A percentile compares a stretch with the other conserved stretches of the same genome.
These are phyloP conservation scores for Hyphodiscus sp. DNA, from an alignment of 2,329 filamentous ascomycete species.

Conservation along the genomic window DNA sequence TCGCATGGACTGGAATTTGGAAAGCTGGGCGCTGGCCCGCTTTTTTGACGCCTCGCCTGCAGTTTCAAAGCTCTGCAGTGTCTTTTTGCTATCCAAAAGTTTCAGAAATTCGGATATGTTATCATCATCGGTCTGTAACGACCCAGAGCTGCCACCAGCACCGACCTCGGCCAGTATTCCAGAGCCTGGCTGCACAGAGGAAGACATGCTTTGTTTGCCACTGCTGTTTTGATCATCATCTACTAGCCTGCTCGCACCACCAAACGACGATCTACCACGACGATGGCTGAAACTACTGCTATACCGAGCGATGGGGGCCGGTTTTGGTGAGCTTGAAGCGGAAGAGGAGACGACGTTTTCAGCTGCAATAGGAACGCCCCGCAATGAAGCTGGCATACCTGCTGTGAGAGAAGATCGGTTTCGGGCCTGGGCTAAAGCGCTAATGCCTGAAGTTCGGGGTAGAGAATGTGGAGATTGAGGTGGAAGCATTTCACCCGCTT, in stretches of 20 bases:
- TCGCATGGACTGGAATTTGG: conserved; percentile 80
- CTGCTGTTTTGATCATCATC: conserved; percentile 76
- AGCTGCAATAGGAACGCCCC: conserved; percentile 56
- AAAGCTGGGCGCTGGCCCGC: conserved; percentile 71
- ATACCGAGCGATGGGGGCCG: conserved; percentile 71
- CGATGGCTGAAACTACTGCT: conserved; percentile 93
- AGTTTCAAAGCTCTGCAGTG: conserved; percentile 70
- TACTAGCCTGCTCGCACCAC: conserved; percentile 56
- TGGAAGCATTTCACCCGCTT: conserved; percentile 25
- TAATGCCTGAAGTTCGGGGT: conserved; percentile 41
- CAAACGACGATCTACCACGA: conserved; percentile 68
- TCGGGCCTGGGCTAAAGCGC: conserved; percentile 49
- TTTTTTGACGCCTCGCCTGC: conserved; percentile 64
- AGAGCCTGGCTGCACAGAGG: conserved; percentile 66
- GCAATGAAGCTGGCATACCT: conserved; percentile 67
- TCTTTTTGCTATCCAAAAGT: conserved; percentile 79
- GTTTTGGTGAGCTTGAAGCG: conserved; percentile 70
- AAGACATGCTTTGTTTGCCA: conserved; percentile 71
- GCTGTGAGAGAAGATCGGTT: conserved; percentile 69
- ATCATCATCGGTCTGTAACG: conserved; percentile 72
- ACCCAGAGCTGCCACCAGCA: conserved; percentile 59
- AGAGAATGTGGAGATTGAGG: conserved; percentile 51
- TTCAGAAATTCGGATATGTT: conserved; percentile 93
- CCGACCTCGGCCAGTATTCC: conserved; percentile 68
- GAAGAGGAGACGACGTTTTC: conserved; percentile 59